phyloP scores from a whole-genome alignment of 495 filamentous ascomycete species.

The Penicillium mononematosum region DNA sequence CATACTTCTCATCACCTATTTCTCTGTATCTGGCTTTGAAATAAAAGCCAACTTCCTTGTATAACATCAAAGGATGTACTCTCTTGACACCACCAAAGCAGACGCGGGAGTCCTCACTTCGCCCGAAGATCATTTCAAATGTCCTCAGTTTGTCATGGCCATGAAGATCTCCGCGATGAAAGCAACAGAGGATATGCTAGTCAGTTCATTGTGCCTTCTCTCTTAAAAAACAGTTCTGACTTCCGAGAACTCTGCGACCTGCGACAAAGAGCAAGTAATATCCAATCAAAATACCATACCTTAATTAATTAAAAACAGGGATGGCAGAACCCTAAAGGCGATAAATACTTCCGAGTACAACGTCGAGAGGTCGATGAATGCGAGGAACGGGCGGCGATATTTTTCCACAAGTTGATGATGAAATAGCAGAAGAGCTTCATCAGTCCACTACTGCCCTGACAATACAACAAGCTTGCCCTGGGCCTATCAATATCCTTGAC shows the following conservation, averaged over 20 bases:
- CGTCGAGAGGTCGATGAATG: neutral
- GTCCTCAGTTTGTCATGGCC: too few relatives aligned
- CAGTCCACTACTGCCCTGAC: neutral
- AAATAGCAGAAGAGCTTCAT: neutral
- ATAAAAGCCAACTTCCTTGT: too few relatives aligned
- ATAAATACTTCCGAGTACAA: neutral
- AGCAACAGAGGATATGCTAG: too few relatives aligned
- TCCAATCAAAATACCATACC: neutral
- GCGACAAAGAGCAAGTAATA: neutral
- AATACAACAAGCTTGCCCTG: neutral
- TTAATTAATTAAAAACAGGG: neutral
- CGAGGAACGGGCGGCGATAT: neutral
- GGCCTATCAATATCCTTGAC: slow-evolving; percentile 41
- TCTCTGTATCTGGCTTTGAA: too few relatives aligned
- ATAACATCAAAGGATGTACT: too few relatives aligned
- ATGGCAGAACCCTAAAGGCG: neutral
- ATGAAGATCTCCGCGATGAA: too few relatives aligned
- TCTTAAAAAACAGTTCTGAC: neutral
- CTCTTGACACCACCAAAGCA: too few relatives aligned
- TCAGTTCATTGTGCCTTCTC: neutral
- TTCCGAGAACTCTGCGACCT: neutral
- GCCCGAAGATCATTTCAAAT: too few relatives aligned
- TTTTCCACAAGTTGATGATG: neutral
- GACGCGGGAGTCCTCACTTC: too few relatives aligned
- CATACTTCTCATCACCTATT: too few relatives aligned